Conservation (phyloP, 176 grass and related monocot species). For the Raddia guianensis region DNA sequence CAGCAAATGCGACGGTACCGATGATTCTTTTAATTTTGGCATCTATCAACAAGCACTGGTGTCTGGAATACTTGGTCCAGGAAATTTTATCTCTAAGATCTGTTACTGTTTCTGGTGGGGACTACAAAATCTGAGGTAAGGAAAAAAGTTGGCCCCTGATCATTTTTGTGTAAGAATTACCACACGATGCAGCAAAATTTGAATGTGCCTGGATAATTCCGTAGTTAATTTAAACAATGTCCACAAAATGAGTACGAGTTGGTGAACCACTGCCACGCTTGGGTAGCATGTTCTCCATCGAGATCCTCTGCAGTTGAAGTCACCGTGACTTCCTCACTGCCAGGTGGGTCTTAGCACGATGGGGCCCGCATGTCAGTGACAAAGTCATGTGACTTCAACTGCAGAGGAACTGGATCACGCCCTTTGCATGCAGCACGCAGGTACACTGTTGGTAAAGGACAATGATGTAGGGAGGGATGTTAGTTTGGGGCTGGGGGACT, state of each 20-base stretch:
- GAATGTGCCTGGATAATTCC: not conserved
- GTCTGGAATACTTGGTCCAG: constrained; percentile 58
- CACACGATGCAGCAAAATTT: not conserved
- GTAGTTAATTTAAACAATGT: constrained; percentile 6
- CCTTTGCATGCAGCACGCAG: not conserved
- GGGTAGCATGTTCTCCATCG: not conserved
- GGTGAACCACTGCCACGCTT: not conserved
- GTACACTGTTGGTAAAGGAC: not conserved
- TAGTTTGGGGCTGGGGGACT: not conserved
- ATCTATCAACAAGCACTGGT: constrained; percentile 62
- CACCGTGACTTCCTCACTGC: no score
- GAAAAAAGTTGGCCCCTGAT: not conserved
- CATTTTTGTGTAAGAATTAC: not conserved
- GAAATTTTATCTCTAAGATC: constrained; percentile 74
- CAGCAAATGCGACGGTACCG: constrained; percentile 23
- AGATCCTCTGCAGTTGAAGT: no score
- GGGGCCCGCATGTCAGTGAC: no score
- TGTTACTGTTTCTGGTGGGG: constrained; percentile 99
- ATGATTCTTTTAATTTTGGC: constrained; percentile 57
- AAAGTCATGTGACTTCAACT: no score
- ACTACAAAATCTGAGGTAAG: constrained; percentile 80
- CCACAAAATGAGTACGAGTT: constrained; percentile 4
- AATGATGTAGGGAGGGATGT: not conserved
- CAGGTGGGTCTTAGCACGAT: no score
- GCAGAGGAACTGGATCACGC: no score